Evolutionary conservation across 768 basidiomycete species (phyloP).

Genomic region (Rhodotorula toruloides): DNA sequence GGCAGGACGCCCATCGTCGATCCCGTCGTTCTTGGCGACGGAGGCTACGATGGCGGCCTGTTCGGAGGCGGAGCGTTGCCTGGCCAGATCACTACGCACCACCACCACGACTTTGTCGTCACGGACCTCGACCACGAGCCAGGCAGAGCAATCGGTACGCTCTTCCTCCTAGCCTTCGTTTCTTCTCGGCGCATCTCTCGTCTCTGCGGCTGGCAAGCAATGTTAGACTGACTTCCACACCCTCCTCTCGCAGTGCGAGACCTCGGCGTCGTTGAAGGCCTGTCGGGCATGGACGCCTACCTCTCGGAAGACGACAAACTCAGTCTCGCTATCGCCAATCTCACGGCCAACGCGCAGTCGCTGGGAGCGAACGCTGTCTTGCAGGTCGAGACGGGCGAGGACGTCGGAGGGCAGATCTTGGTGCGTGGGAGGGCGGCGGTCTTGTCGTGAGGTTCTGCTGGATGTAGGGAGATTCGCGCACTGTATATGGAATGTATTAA

Average conservation of each 20-base stretch:
- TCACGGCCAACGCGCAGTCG: constrained; percentile 7
- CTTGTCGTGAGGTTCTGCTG: neutral
- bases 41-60: neutral
- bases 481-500: too few relatives aligned
- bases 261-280: constrained; percentile 16
- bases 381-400: constrained; percentile 18
- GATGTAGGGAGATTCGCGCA: neutral
- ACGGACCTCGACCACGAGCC: constrained; percentile 5
- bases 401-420: constrained; percentile 12
- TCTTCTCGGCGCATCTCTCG: neutral
- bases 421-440: constrained; percentile 16
- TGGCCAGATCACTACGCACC: neutral
- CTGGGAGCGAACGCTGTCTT: constrained; percentile 23
- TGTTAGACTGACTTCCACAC: too few relatives aligned
- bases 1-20: neutral
- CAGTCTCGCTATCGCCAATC: constrained; percentile 11
- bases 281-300: neutral
- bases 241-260: neutral
- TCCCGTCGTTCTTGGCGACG: neutral
- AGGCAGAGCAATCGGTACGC: neutral
- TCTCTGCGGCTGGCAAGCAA: too few relatives aligned
- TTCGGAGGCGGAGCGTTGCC: neutral
- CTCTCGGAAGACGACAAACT: constrained; percentile 13
- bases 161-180: neutral
- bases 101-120: constrained; percentile 2